A percentile compares a stretch with the other conserved stretches of the same genome.
Evolutionary conservation across 768 basidiomycete genomes (phyloP).

Genomic region (Paxillus ammoniavirescens): DNA sequence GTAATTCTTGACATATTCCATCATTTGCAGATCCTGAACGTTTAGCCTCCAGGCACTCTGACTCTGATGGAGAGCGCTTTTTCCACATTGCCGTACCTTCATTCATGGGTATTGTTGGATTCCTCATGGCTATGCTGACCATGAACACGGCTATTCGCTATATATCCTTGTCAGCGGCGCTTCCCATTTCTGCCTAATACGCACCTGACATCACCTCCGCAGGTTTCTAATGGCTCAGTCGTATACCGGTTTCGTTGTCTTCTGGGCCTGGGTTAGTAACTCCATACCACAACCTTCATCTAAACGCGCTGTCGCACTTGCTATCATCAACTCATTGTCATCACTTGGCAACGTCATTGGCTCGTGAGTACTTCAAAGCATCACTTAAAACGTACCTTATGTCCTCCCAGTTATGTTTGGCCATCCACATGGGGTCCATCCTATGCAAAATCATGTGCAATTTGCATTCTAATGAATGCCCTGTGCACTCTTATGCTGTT

Average conservation of each 20-base stretch:
- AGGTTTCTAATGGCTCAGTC: conserved; percentile 80
- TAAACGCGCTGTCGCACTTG: conserved; percentile 88
- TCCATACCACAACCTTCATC: conserved; percentile 74
- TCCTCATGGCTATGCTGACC: conserved; percentile 61
- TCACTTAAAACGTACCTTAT: conserved; percentile 6
- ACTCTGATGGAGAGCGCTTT: conserved; percentile 67
- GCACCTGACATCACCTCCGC: neutral
- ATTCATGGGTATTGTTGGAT: conserved; percentile 62
- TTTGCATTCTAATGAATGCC: conserved; percentile 62
- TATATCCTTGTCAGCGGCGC: conserved; percentile 50
- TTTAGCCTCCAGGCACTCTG: conserved; percentile 55
- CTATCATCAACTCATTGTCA: conserved; percentile 77
- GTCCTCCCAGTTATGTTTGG: conserved; percentile 55
- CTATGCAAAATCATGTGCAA: conserved; percentile 68
- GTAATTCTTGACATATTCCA: conserved; percentile 29
- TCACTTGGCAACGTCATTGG: conserved; percentile 84
- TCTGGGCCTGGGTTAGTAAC: conserved; percentile 53
- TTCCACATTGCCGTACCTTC: conserved; percentile 59
- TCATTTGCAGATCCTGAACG: neutral
- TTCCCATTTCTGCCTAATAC: neutral
- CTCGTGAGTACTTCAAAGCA: conserved; percentile 49
- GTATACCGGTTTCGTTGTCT: conserved; percentile 69
- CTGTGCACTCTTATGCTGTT: conserved; percentile 50
- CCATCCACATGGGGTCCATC: conserved; percentile 67
- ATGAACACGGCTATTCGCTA: conserved; percentile 64